These are phyloP conservation scores for Rhododendron simsii DNA, from an alignment of 148 eudicot genomes.

Conservation along the genomic window DNA sequence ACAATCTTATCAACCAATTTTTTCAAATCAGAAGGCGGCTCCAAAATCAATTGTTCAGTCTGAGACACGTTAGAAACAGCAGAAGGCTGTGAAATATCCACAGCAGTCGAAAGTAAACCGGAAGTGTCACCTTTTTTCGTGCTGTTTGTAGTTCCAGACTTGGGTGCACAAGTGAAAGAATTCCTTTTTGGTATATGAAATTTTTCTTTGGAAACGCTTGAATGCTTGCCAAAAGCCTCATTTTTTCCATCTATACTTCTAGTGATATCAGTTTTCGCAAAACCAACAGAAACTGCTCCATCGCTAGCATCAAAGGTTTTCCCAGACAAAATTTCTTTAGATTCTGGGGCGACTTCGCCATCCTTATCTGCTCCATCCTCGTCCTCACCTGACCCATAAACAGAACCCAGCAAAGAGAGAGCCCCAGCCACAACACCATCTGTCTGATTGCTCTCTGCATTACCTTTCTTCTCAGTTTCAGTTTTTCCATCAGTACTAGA, in stretches of 20 bases:
- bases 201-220: constrained; percentile 42
- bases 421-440: constrained; percentile 48
- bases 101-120: constrained; percentile 26
- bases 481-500: constrained; percentile 45
- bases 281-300: constrained; percentile 19
- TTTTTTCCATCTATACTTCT: constrained; percentile 25
- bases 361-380: constrained; percentile 86
- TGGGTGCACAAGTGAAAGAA: constrained; percentile 27
- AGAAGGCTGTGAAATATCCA: constrained; percentile 26
- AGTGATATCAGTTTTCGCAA: constrained; percentile 18
- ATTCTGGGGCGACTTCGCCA: constrained; percentile 22
- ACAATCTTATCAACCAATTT: constrained; percentile 71
- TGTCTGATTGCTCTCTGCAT: constrained; percentile 20
- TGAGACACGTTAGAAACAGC: constrained; percentile 23
- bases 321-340: constrained; percentile 26
- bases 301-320: constrained; percentile 26
- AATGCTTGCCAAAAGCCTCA: constrained; percentile 29
- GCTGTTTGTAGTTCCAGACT: constrained; percentile 34
- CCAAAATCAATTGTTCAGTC: constrained; percentile 43
- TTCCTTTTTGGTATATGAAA: constrained; percentile 32
- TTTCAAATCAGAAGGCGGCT: constrained; percentile 82
- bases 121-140: constrained; percentile 29
- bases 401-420: constrained; percentile 82
- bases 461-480: constrained; percentile 27
- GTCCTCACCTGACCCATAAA: constrained; percentile 86